Evolutionary conservation across 306 rosid species (phyloP).

Genomic region (Acacia melanoxylon): DNA sequence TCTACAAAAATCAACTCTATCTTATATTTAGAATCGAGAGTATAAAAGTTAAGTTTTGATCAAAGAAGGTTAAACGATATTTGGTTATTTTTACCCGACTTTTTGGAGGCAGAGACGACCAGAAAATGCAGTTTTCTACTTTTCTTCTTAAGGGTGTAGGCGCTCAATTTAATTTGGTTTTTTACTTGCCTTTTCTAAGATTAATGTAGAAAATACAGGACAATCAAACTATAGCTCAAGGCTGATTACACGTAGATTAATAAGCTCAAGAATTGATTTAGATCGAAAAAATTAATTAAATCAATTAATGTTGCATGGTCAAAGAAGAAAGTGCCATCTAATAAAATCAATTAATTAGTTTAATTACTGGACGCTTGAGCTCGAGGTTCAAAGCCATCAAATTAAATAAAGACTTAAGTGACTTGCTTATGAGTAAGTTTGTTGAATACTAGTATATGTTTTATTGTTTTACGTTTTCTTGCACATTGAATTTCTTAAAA

Average conservation of each 20-base stretch:
- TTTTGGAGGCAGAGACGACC: neutral
- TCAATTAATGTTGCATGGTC: neutral
- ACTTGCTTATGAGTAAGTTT: no score
- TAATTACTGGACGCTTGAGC: no score
- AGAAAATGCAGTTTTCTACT: neutral
- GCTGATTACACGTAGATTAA: neutral
- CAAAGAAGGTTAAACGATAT: neutral
- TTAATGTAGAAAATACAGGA: neutral
- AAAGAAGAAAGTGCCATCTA: neutral
- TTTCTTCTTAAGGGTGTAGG: neutral
- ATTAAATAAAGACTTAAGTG: neutral
- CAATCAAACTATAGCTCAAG: neutral
- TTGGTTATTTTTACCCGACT: neutral
- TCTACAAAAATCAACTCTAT: no score
- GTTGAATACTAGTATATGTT: neutral
- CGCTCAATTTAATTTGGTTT: no score
- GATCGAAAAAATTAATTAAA: neutral
- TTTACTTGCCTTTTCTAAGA: no score
- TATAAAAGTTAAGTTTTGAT: no score
- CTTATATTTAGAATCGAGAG: fast-evolving
- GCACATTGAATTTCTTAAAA: neutral
- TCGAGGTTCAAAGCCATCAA: neutral
- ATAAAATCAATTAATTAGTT: no score
- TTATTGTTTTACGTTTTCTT: neutral
- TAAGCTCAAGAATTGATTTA: no score